These are phyloP conservation scores for Eucalyptus rudis DNA, from an alignment of 345 rosid genomes.

Conservation along the genomic window DNA sequence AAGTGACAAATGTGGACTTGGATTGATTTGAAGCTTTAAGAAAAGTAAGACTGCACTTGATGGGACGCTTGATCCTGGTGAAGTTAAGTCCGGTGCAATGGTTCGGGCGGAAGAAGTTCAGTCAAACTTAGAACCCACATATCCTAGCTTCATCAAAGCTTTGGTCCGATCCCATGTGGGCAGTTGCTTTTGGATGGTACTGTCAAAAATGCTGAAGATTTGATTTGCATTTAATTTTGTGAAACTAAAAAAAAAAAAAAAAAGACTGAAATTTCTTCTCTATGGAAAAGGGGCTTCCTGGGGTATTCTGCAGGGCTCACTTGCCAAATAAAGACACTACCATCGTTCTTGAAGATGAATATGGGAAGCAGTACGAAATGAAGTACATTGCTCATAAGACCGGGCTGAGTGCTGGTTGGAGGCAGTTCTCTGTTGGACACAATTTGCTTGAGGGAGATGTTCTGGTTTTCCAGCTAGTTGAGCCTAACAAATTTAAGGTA, in stretches of 20 bases:
- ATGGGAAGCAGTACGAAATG: slow-evolving; percentile 26
- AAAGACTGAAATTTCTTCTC: background rate
- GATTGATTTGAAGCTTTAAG: slow-evolving; percentile 21
- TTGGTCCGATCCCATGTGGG: slow-evolving; percentile 62
- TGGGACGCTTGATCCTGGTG: background rate
- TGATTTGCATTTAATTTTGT: background rate
- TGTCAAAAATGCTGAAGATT: background rate
- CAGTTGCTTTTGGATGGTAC: slow-evolving; percentile 70
- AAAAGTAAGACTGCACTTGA: slow-evolving; percentile 1
- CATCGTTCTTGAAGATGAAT: slow-evolving; percentile 49
- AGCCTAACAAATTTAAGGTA: slow-evolving; percentile 59
- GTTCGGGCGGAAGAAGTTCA: slow-evolving; percentile 48
- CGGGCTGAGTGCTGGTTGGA: slow-evolving; percentile 96
- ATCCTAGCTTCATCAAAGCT: slow-evolving; percentile 46
- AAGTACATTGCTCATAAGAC: slow-evolving; percentile 54
- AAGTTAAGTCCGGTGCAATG: slow-evolving; percentile 31
- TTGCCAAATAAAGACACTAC: slow-evolving; percentile 35
- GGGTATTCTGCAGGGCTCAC: slow-evolving; percentile 45
- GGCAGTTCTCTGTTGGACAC: slow-evolving; percentile 57
- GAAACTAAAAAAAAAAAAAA: background rate
- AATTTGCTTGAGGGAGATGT: slow-evolving; percentile 72
- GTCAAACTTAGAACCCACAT: slow-evolving; percentile 38
- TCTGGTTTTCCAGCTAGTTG: slow-evolving; percentile 64
- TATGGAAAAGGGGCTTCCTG: slow-evolving; percentile 65
- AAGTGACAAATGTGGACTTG: background rate